Evolutionary conservation across 2,329 filamentous ascomycete species (phyloP).

Genomic region (Microcyclospora tardicrescens): DNA sequence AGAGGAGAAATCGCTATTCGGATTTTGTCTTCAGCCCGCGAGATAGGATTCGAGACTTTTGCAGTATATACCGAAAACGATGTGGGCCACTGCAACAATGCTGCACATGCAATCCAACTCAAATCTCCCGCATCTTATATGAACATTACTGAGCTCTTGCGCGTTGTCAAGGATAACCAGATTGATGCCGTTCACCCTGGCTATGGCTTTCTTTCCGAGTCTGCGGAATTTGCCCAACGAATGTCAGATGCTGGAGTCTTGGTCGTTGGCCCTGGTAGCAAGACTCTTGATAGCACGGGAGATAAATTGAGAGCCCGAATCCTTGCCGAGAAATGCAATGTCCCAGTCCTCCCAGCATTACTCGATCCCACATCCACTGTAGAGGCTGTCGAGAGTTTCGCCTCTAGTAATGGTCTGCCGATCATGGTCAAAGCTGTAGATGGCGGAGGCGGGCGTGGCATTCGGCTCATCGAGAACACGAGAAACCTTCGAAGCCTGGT

Average conservation of each 20-base stretch:
- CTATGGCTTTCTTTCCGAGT: conserved; percentile 51
- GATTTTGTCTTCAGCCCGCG: conserved; percentile 46
- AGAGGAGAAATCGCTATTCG: conserved; percentile 53
- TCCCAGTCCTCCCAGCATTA: conserved; percentile 41
- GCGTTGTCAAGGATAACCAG: conserved; percentile 34
- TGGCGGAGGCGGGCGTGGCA: conserved; percentile 48
- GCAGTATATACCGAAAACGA: conserved; percentile 45
- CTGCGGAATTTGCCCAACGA: conserved; percentile 34
- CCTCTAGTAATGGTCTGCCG: conserved; percentile 40
- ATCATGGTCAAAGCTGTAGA: conserved; percentile 54
- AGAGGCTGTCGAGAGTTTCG: conserved; percentile 42
- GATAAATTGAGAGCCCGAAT: conserved; percentile 43
- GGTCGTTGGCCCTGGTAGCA: conserved; percentile 44
- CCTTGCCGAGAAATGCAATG: conserved; percentile 38
- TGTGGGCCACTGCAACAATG: conserved; percentile 39
- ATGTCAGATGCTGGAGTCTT: conserved; percentile 36
- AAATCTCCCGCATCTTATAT: conserved; percentile 41
- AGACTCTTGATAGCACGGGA: conserved; percentile 43
- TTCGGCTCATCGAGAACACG: conserved; percentile 38
- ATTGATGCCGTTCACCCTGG: conserved; percentile 47
- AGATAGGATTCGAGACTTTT: conserved; percentile 44
- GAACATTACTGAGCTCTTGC: conserved; percentile 36
- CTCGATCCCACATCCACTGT: conserved; percentile 30
- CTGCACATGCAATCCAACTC: conserved; percentile 39
- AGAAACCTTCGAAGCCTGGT: conserved; percentile 34